Percentiles rank a stretch among this genome's conserved stretches.
Conservation (phyloP, 331 rosid genomes). For the Dryas integrifolia region DNA sequence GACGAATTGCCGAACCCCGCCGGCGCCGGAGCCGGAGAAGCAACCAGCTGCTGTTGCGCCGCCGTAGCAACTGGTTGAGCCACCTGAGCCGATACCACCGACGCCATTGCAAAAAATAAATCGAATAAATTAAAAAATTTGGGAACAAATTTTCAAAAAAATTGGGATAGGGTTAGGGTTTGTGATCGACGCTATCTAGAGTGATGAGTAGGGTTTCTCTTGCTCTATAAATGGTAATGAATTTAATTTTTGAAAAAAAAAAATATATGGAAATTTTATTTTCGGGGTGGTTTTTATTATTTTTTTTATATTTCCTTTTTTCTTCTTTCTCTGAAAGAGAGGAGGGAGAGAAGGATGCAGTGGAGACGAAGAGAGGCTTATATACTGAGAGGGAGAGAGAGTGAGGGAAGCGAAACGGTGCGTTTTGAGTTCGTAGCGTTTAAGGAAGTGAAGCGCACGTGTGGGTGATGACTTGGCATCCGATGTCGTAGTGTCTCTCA, state of each 20-base stretch:
- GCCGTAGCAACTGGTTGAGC: conserved; percentile 21
- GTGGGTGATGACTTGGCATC: conserved; percentile 21
- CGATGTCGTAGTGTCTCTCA: background rate
- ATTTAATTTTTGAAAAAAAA: background rate
- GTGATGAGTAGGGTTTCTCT: conserved; percentile 27
- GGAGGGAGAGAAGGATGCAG: background rate
- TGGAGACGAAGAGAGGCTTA: background rate
- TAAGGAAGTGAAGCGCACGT: conserved; percentile 1
- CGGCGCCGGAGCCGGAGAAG: conserved; percentile 16
- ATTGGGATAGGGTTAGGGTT: conserved; percentile 4
- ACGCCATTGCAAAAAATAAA: conserved; percentile 39
- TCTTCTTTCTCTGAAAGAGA: conserved; percentile 18
- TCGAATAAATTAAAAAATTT: background rate
- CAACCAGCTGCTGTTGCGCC: conserved; percentile 17
- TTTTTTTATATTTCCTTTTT: conserved; percentile 7
- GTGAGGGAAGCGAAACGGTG: conserved; percentile 1
- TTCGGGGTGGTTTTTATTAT: background rate
- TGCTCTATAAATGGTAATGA: background rate
- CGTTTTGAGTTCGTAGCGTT: conserved; percentile 16
- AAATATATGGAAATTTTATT: background rate
- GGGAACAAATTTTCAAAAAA: background rate
- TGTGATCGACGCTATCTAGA: conserved; percentile 8
- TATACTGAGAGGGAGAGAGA: background rate
- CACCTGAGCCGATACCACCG: conserved; percentile 30
- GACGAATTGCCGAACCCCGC: conserved; percentile 46